Conservation (phyloP, 345 rosid species). For the Camelina neglecta region DNA sequence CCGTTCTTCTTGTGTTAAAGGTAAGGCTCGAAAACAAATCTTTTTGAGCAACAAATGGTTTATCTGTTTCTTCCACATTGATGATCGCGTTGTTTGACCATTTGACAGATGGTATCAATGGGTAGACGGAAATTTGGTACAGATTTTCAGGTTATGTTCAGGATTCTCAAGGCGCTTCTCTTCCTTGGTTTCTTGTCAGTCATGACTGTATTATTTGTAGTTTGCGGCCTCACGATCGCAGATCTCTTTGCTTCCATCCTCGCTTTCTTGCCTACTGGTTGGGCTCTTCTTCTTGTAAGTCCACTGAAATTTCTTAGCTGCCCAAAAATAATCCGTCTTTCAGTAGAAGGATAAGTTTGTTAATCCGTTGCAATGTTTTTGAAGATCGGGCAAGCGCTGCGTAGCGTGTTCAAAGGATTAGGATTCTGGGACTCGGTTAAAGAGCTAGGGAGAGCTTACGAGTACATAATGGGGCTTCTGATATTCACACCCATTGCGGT, state of each 20-base stretch:
- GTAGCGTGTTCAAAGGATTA: constrained; percentile 52
- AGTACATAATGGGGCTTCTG: constrained; percentile 75
- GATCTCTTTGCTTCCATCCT: constrained; percentile 79
- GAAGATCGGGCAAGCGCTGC: constrained; percentile 79
- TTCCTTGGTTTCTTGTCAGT: constrained; percentile 86
- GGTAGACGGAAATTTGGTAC: constrained; percentile 79
- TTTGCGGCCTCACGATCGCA: constrained; percentile 60
- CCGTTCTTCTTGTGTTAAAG: constrained; percentile 76
- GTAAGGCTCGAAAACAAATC: constrained; percentile 47
- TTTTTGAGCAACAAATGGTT: constrained; percentile 2
- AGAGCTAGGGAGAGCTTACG: constrained; percentile 92
- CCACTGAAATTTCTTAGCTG: constrained; percentile 13
- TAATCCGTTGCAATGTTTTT: constrained; percentile 23
- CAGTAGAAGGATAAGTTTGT: neutral
- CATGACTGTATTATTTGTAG: constrained; percentile 83
- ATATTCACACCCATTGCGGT: constrained; percentile 75
- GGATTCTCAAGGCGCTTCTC: constrained; percentile 93
- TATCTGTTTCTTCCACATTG: neutral
- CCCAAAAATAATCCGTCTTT: neutral
- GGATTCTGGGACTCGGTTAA: constrained; percentile 82
- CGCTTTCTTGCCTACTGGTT: constrained; percentile 88
- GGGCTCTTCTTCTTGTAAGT: constrained; percentile 93
- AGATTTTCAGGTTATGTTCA: constrained; percentile 87
- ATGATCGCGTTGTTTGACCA: constrained; percentile 8
- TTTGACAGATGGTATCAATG: constrained; percentile 75